A percentile compares a stretch with the other conserved stretches of the same genome.
phyloP scores from a whole-genome alignment of 1,139 yeast species.

The Magnusiomyces fungicola region DNA sequence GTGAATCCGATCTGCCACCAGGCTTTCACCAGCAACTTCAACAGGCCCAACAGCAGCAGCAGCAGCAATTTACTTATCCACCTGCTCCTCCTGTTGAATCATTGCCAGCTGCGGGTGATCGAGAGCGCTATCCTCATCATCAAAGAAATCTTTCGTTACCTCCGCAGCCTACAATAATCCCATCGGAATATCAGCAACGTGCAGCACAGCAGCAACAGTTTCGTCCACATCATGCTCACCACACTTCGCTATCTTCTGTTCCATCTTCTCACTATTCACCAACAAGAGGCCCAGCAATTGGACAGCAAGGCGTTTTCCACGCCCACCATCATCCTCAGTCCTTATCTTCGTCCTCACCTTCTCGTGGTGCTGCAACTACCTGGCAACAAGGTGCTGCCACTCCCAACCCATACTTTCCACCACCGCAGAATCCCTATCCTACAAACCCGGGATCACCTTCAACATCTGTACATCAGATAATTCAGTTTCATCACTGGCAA shows the following conservation, averaged over 20 bases:
- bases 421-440: constrained; percentile 9
- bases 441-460: constrained; percentile 16
- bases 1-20: constrained; percentile 6
- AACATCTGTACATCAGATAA: constrained; percentile 17
- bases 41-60: not conserved
- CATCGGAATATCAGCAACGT: constrained; percentile 18
- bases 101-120: constrained; percentile 9
- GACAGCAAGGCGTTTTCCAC: not conserved
- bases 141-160: constrained; percentile 25
- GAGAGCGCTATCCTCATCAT: constrained; percentile 23
- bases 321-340: not conserved
- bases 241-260: constrained; percentile 14
- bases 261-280: constrained; percentile 12
- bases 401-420: constrained; percentile 2
- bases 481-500: constrained; percentile 21
- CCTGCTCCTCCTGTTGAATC: not conserved
- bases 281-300: constrained; percentile 2
- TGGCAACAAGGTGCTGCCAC: constrained; percentile 1
- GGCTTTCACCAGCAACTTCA: constrained; percentile 2
- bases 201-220: constrained; percentile 10
- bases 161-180: constrained; percentile 20
- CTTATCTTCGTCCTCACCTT: not conserved
- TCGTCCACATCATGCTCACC: constrained; percentile 16
- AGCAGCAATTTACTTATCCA: not conserved
- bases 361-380: not conserved